phyloP scores from a whole-genome alignment of 169 alveolate species.

The Plasmodium gallinaceum region DNA sequence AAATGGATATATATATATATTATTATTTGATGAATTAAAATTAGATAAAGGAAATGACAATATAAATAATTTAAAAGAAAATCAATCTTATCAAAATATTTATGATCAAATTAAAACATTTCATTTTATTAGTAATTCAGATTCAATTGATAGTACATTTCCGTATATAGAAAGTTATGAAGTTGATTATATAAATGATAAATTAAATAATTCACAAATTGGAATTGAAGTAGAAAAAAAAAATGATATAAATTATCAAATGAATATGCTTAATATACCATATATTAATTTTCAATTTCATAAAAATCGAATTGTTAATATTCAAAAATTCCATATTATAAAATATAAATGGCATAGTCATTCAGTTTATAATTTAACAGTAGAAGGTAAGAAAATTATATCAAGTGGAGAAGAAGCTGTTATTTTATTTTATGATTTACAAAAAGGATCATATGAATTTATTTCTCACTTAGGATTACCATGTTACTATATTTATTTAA shows the following conservation, averaged over 20 bases:
- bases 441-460: slow-evolving; percentile 8
- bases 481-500: slow-evolving; percentile 39
- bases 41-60: not conserved
- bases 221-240: not conserved
- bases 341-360: slow-evolving; percentile 68
- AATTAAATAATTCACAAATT: not conserved
- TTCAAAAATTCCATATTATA: slow-evolving; percentile 6
- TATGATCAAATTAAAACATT: not conserved
- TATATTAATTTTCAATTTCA: slow-evolving; percentile 6
- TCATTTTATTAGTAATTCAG: not conserved
- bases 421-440: slow-evolving; percentile 28
- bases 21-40: slow-evolving; percentile 18
- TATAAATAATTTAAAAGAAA: not conserved
- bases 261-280: not conserved
- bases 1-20: slow-evolving; percentile 17
- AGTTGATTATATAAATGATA: slow-evolving; percentile 12
- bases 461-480: slow-evolving; percentile 64
- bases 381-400: slow-evolving; percentile 17
- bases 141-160: not conserved
- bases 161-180: not conserved
- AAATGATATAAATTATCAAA: not conserved
- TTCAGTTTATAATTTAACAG: slow-evolving; percentile 34
- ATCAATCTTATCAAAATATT: not conserved
- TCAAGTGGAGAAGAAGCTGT: slow-evolving; percentile 69
- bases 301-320: slow-evolving; percentile 8